Evolutionary conservation across 148 eudicot species (phyloP), one percentile per base, ranked within the genome.

Genomic region (Chenopodium berlandieri): DNA sequence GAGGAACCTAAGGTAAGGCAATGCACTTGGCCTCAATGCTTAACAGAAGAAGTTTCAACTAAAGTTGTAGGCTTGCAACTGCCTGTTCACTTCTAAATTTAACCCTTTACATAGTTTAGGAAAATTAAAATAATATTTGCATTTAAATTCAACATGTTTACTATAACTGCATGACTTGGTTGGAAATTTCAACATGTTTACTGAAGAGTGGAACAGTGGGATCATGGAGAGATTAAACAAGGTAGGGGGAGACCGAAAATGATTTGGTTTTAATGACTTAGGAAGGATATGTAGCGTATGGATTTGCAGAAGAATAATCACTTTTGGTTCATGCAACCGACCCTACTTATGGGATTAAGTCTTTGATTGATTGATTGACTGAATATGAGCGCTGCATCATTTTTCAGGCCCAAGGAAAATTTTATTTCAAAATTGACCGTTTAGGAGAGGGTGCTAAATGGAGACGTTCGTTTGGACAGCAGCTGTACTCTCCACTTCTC

Each of bases 381-480:
- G 32, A 31, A 31, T 34, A 34, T 65, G 54, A 71, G 32, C 13
- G 23, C 67, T 44, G n/a, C 40, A 11, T 78, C 20, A 46, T 48
- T 69, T 78, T 71, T 64, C 91, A 94, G 99, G 87, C 89, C 77
- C 92, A 88, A 84, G 99, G 99, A 19, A 96, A 96, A 83, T 84
- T 87, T 82, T 94, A 90, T 89, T 83, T 88, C 71, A 90, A 87
- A 85, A 80, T 94, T 52, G 99, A 96, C 83, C 93, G 86, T 60
- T 81, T 91, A 82, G 98, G 99, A 76, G 95, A 90, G 82, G 99
- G 99, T 76, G 93, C 99, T 69, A 94, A 89, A 84, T 96, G 99
- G 99, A 92, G 99, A 46, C 91, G 99, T 64, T 81, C 92, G 22
- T 86, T 80, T 78, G 99, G 98, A 81, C 99, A 94, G 86, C 90